Conservation (phyloP, 2,329 filamentous ascomycete species). For the Aureobasidium uvarum region DNA sequence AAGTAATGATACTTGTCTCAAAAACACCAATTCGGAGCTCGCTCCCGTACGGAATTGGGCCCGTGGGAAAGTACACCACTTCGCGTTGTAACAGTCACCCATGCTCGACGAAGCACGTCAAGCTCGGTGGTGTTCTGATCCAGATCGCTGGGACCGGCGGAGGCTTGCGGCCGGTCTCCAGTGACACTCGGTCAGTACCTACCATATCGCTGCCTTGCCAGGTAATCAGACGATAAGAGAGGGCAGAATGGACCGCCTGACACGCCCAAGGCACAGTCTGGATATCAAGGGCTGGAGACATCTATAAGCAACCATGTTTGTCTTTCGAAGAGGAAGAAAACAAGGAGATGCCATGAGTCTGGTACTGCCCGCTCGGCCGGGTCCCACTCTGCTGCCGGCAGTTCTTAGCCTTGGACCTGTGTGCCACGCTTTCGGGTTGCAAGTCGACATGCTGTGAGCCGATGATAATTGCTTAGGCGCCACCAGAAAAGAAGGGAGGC, state of each 20-base stretch:
- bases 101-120: conserved; percentile 15
- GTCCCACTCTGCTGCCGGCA: conserved; percentile 17
- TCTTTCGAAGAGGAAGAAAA: neutral
- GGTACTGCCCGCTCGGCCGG: conserved; percentile 13
- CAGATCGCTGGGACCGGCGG: conserved; percentile 4
- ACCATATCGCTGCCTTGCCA: neutral
- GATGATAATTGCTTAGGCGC: conserved; percentile 15
- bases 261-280: neutral
- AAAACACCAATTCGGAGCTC: neutral
- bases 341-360: conserved; percentile 16
- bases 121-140: neutral
- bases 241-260: neutral
- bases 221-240: neutral
- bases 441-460: conserved; percentile 22
- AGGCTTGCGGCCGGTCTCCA: conserved; percentile 3
- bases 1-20: neutral
- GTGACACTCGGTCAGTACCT: neutral
- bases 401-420: conserved; percentile 8
- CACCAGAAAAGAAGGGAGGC: neutral
- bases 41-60: neutral
- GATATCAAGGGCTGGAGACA: neutral
- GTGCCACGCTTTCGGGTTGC: conserved; percentile 23
- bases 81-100: conserved; percentile 4
- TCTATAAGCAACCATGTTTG: neutral
- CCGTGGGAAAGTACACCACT: conserved; percentile 1